Evolutionary conservation across 2,329 filamentous ascomycete genomes (phyloP).

Genomic region (Acarospora socialis): DNA sequence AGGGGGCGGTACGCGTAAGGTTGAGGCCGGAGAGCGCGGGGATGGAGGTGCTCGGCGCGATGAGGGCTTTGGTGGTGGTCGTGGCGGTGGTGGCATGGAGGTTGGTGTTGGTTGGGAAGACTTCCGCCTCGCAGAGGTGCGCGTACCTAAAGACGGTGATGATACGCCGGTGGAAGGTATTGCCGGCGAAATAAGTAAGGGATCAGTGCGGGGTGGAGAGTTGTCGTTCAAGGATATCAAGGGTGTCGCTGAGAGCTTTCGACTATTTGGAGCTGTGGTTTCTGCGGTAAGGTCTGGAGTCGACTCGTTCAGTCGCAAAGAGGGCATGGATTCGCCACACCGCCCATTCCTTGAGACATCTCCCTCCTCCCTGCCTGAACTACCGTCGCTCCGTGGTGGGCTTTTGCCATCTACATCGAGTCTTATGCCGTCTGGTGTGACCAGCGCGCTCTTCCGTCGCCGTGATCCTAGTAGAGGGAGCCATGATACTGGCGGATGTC

Average conservation of each 20-base stretch:
- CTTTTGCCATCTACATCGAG: background rate
- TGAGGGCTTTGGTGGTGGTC: background rate
- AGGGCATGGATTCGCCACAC: slow-evolving; percentile 6
- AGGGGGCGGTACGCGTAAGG: background rate
- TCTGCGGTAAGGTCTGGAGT: no score
- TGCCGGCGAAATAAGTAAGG: no score
- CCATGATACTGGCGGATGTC: slow-evolving; percentile 24
- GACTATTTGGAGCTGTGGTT: no score
- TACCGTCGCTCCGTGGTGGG: no score
- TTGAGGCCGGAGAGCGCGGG: background rate
- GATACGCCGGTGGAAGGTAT: no score
- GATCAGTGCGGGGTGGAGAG: no score
- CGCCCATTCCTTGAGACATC: no score
- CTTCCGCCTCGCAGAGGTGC: no score
- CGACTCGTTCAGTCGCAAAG: background rate
- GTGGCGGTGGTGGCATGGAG: background rate
- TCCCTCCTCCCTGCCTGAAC: background rate
- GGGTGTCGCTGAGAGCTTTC: no score
- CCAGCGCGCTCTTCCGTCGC: slow-evolving; percentile 1
- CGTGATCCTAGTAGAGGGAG: slow-evolving; percentile 14
- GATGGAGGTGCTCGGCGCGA: background rate
- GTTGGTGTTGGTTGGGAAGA: background rate
- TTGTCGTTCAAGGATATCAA: no score
- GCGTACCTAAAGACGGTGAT: no score
- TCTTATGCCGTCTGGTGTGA: background rate